Evolutionary conservation across 192 early-diverging fungal species (phyloP).

Genomic region (Podila epigama): DNA sequence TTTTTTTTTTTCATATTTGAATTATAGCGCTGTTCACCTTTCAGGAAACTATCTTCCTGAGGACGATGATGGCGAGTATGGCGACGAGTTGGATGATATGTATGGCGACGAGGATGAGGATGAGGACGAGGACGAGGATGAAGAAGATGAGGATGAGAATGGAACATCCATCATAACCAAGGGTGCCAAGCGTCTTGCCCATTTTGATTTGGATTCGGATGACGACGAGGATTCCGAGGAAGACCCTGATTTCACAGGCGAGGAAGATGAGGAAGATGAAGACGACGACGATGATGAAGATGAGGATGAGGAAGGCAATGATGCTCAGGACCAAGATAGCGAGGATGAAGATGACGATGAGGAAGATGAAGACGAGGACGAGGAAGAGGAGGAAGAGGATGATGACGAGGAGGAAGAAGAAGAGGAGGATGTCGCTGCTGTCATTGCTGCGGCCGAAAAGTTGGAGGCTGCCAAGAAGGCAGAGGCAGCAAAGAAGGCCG

Average conservation of each 20-base stretch:
- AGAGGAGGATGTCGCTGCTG: neutral
- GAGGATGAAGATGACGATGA: slow-evolving; percentile 13
- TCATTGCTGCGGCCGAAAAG: neutral
- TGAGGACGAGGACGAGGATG: slow-evolving; percentile 28
- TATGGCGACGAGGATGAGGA: slow-evolving; percentile 27
- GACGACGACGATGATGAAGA: slow-evolving; percentile 2
- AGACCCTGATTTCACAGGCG: slow-evolving; percentile 29
- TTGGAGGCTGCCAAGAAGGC: slow-evolving; percentile 6
- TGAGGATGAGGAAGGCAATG: neutral
- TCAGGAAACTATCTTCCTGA: slow-evolving; percentile 72
- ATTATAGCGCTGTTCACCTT: slow-evolving; percentile 60
- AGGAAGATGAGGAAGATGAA: slow-evolving; percentile 49
- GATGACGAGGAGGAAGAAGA: slow-evolving; percentile 11
- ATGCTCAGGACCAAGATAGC: neutral
- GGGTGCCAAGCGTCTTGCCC: slow-evolving; percentile 37
- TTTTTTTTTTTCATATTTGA: neutral
- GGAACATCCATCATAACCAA: slow-evolving; percentile 16
- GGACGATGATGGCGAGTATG: slow-evolving; percentile 18
- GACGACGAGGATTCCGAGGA: slow-evolving; percentile 47
- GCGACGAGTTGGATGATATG: slow-evolving; percentile 18
- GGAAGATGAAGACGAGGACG: neutral
- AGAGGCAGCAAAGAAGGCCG: slow-evolving; percentile 37
- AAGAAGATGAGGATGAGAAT: neutral
- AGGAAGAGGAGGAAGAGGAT: slow-evolving; percentile 12
- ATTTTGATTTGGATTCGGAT: slow-evolving; percentile 14